Base-by-base conservation (phyloP, 345 rosid species). In the Eucalyptus cladocalyx region DNA sequence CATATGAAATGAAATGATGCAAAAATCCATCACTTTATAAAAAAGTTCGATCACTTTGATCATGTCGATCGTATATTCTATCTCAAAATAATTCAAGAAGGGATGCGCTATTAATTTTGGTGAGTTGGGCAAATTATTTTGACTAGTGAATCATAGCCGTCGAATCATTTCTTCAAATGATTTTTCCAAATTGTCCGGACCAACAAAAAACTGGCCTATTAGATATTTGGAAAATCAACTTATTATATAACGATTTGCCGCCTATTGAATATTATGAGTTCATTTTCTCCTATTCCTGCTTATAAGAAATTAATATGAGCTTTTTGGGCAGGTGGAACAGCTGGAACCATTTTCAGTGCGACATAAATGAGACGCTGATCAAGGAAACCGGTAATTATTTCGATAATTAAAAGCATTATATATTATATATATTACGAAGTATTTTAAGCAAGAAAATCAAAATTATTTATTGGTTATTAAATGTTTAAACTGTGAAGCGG, bases 321-420 rank as follows among this genome's bases (percentile, higher is more conserved):
- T 30, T 6, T 5, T 90, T 23, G 69, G 62, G 87, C 83, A 92
- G 94, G 87, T 94, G 95, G 95, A 94, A 91, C 30, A 92, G 93
- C 86, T 94, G 95, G 95, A 94, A 93, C 88, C 95, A 92, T 88
- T 94, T 92, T 76, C 45, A 87, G 30, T 93, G 95, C 89, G 47
- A 87, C 50, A 92, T 92, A 15, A 90, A 92, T 87, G 95, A 93
- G 91, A 91, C 83, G 6, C 89, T 93, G 42, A 91, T 94, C 88
- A 94, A 87, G 89, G 91, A 89, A 60, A 92, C 94, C 5, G 93
- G 94, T 93, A 87, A 26, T 28, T 2, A 23, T 45, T 54, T 48
- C 14, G 1, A 69, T 88, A 18, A 69, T 17, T 34, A 18, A 17
- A 69, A 69, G 80, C 80, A 34, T 32, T 0, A 6, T 13, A 62